Evolutionary conservation across 148 eudicot species (phyloP).

Genomic region (Fagopyrum tataricum): DNA sequence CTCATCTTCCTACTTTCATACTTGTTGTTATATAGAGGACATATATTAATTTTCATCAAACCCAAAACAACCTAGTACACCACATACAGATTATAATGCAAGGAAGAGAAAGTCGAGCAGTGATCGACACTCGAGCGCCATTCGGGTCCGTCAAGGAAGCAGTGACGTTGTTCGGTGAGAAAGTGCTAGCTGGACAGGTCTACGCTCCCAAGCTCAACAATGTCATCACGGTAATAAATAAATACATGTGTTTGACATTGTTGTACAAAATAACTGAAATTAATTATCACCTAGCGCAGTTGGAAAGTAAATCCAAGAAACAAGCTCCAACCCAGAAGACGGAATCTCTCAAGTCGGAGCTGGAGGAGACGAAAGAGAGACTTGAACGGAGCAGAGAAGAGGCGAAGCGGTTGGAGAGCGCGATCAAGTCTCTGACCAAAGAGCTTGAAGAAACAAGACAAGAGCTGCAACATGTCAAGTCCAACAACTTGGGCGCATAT

Average conservation of each 20-base stretch:
- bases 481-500: not conserved
- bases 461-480: conserved; percentile 47
- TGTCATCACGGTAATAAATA: conserved; percentile 26
- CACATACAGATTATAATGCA: conserved; percentile 15
- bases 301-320: conserved; percentile 26
- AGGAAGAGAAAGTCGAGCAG: conserved; percentile 47
- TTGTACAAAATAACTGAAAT: not conserved
- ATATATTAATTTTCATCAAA: conserved; percentile 16
- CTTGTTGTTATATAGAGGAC: not conserved
- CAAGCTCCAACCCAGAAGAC: conserved; percentile 15
- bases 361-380: conserved; percentile 54
- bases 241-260: not conserved
- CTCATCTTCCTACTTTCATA: not conserved
- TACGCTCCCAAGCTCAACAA: conserved; percentile 64
- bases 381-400: conserved; percentile 53
- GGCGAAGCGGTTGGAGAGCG: conserved; percentile 35
- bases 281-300: conserved; percentile 17
- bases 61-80: not conserved
- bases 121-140: conserved; percentile 63
- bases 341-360: conserved; percentile 35
- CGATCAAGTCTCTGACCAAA: conserved; percentile 37
- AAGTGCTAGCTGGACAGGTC: conserved; percentile 63
- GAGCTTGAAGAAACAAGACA: conserved; percentile 58
- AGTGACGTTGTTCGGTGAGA: conserved; percentile 70
- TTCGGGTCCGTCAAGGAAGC: conserved; percentile 84